Conservation (phyloP, 2,329 filamentous ascomycete species). For the Achaetomium macrosporum region DNA sequence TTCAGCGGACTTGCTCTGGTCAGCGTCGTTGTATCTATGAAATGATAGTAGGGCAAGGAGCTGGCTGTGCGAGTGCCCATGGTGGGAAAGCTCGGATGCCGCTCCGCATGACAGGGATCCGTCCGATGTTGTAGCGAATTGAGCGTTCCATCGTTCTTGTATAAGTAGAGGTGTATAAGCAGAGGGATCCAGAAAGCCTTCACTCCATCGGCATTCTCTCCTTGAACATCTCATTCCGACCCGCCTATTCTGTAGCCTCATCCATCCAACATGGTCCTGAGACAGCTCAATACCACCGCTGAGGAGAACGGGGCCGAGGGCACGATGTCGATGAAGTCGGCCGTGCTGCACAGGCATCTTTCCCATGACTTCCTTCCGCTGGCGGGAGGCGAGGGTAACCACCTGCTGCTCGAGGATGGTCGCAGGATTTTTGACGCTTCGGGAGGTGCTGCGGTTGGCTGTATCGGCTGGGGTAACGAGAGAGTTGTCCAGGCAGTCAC, state of each 20-base stretch:
- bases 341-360: slow-evolving; percentile 37
- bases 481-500: slow-evolving; percentile 37
- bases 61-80: not conserved
- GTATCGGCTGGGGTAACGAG: slow-evolving; percentile 40
- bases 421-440: slow-evolving; percentile 39
- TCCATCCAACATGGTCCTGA: slow-evolving; percentile 20
- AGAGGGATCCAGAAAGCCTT: not conserved
- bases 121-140: not conserved
- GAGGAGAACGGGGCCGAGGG: not conserved
- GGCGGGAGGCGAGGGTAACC: slow-evolving; percentile 33
- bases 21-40: not conserved
- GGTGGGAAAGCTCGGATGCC: not conserved
- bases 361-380: slow-evolving; percentile 30
- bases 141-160: slow-evolving; percentile 6
- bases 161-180: slow-evolving; percentile 7
- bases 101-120: slow-evolving; percentile 14
- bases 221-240: not conserved
- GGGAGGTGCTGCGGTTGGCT: slow-evolving; percentile 42
- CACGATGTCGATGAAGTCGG: slow-evolving; percentile 23
- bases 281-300: slow-evolving; percentile 11
- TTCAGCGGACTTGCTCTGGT: slow-evolving; percentile 5
- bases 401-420: slow-evolving; percentile 37
- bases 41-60: slow-evolving; percentile 1
- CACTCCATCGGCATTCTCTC: not conserved
- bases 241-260: not conserved